A percentile compares a stretch with the other conserved stretches of the same genome.
phyloP scores from a whole-genome alignment of 1,284 basidiomycete species.

The Puccinia horiana region DNA sequence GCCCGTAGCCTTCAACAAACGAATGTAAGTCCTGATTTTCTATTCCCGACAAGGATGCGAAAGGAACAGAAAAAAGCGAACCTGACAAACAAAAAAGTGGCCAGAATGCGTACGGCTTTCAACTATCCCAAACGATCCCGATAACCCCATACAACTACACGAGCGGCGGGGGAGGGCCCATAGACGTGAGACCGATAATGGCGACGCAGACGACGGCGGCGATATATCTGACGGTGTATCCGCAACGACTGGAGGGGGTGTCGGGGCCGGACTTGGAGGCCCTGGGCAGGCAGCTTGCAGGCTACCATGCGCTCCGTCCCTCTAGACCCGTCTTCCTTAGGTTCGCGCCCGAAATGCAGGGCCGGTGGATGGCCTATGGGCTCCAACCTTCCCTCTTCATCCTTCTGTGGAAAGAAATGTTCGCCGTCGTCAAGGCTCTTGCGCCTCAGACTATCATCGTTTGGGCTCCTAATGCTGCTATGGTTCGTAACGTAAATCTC shows the following conservation, averaged over 20 bases:
- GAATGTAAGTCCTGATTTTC: neutral
- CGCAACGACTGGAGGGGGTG: constrained; percentile 52
- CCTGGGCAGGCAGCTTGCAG: constrained; percentile 55
- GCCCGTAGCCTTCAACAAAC: neutral
- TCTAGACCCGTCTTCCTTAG: constrained; percentile 56
- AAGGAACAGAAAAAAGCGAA: neutral
- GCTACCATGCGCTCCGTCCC: constrained; percentile 49
- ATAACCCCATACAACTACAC: constrained; percentile 53
- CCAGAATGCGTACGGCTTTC: constrained; percentile 55
- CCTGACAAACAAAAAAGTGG: neutral
- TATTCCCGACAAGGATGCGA: too few species aligned
- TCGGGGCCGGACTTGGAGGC: constrained; percentile 53
- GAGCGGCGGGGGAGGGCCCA: constrained; percentile 53
- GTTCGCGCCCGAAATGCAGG: constrained; percentile 58
- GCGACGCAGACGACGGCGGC: constrained; percentile 55
- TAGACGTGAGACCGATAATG: constrained; percentile 53
- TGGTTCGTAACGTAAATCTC: neutral
- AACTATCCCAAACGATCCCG: constrained; percentile 56
- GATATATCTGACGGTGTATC: constrained; percentile 57
- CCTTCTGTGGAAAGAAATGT: constrained; percentile 54
- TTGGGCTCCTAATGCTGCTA: constrained; percentile 57
- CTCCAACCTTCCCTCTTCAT: constrained; percentile 54
- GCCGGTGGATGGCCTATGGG: constrained; percentile 56
- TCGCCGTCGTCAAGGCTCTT: constrained; percentile 53
- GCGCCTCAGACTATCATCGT: constrained; percentile 55